A percentile compares a stretch with the other conserved stretches of the same genome.
Conservation (phyloP, 495 filamentous ascomycete genomes). For the Cudoniella acicularis region DNA sequence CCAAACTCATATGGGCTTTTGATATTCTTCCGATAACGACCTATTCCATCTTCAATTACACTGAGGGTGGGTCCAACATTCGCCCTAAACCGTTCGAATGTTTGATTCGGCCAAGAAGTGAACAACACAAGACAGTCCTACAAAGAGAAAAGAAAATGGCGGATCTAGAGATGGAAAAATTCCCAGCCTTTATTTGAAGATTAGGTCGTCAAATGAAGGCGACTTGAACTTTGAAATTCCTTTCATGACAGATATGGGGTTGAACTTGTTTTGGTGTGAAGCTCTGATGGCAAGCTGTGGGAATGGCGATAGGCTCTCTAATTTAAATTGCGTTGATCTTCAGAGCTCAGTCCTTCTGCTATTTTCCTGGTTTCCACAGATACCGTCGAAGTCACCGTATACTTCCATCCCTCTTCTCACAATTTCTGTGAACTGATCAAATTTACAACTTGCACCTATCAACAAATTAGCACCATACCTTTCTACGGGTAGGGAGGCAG, state of each 20-base stretch:
- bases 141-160: conserved; percentile 31
- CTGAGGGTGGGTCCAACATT: conserved; percentile 32
- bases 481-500: no score
- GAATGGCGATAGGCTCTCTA: no score
- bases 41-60: conserved; percentile 27
- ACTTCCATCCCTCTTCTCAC: conserved; percentile 16
- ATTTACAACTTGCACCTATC: conserved; percentile 41
- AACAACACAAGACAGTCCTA: conserved; percentile 27
- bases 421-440: conserved; percentile 16
- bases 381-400: conserved; percentile 23
- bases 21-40: conserved; percentile 27
- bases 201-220: no score
- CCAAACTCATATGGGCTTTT: conserved; percentile 46
- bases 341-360: neutral
- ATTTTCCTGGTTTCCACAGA: conserved; percentile 14
- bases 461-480: no score
- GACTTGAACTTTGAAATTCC: no score
- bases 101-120: conserved; percentile 24
- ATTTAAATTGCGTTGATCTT: no score
- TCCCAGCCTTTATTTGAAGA: conserved; percentile 23
- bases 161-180: conserved; percentile 26
- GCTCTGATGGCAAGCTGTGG: no score
- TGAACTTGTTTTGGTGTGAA: no score
- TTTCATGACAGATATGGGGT: no score
- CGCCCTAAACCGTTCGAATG: conserved; percentile 34